Conservation (phyloP, 2,329 filamentous ascomycete species). For the Alternaria angustiovoidea region DNA sequence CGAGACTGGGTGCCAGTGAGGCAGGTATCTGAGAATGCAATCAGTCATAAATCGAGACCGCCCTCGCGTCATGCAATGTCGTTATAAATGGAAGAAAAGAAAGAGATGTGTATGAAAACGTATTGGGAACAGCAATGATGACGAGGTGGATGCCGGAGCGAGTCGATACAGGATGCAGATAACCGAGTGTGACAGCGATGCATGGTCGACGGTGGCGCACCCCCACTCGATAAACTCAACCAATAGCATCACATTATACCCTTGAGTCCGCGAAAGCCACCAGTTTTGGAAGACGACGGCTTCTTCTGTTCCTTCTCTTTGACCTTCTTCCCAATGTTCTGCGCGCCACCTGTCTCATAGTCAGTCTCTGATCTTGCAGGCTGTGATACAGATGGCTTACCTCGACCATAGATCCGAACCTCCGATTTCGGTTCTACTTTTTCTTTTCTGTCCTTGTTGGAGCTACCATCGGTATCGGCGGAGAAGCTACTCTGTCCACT, state of each 20-base stretch:
- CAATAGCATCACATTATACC: conserved; percentile 43
- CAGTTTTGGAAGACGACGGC: conserved; percentile 53
- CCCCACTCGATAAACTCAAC: neutral
- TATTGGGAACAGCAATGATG: neutral
- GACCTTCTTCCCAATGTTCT: conserved; percentile 63
- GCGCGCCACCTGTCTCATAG: conserved; percentile 56
- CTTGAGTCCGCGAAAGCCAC: conserved; percentile 52
- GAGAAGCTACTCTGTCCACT: conserved; percentile 54
- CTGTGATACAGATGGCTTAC: conserved; percentile 49
- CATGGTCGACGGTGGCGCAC: neutral
- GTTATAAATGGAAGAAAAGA: conserved; percentile 8
- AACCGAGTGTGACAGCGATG: conserved; percentile 3
- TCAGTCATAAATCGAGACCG: conserved; percentile 2
- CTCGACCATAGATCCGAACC: conserved; percentile 63
- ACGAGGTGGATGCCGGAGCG: conserved; percentile 3
- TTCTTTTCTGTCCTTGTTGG: conserved; percentile 49
- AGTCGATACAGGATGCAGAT: neutral
- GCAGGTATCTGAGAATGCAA: conserved; percentile 2
- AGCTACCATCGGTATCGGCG: conserved; percentile 47
- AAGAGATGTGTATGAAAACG: neutral
- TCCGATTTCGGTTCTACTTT: conserved; percentile 60
- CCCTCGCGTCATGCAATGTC: neutral
- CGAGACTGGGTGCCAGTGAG: neutral
- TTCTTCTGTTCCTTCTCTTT: conserved; percentile 58
- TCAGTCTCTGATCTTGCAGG: conserved; percentile 42